Percentiles rank a stretch among this genome's conserved stretches.
Evolutionary conservation across 768 basidiomycete species (phyloP).

Genomic region (Pluteus cervinus): DNA sequence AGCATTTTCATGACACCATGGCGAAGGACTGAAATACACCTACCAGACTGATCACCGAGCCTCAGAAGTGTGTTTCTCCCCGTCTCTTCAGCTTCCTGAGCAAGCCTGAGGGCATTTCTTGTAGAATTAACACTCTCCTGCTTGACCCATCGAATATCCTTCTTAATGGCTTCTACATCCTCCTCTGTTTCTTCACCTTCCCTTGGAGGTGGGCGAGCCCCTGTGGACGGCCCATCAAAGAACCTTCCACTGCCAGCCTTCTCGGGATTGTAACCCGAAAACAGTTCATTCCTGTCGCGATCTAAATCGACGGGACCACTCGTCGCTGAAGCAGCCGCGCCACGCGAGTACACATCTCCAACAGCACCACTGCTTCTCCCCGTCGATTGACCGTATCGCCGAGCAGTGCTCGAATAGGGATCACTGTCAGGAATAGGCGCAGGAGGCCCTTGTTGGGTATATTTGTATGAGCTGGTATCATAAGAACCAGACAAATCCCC

Average conservation of each 20-base stretch:
- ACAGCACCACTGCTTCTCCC: no score
- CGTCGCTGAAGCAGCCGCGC: no score
- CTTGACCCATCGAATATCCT: slow-evolving; percentile 82
- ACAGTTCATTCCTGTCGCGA: slow-evolving; percentile 65
- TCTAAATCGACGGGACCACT: no score
- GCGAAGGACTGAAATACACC: slow-evolving; percentile 14
- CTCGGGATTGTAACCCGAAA: slow-evolving; percentile 65
- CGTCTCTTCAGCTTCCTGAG: slow-evolving; percentile 95
- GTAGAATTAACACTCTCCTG: slow-evolving; percentile 89
- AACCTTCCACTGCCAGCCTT: slow-evolving; percentile 59
- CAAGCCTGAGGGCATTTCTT: slow-evolving; percentile 87
- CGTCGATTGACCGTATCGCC: slow-evolving; percentile 41
- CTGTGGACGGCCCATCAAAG: slow-evolving; percentile 53
- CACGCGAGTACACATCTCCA: slow-evolving; percentile 64
- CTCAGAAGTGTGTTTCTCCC: slow-evolving; percentile 77
- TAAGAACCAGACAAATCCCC: slow-evolving; percentile 37
- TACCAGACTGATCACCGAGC: slow-evolving; percentile 92
- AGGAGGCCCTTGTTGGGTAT: slow-evolving; percentile 6
- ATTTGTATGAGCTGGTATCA: slow-evolving; percentile 16
- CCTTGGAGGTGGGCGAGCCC: slow-evolving; percentile 52
- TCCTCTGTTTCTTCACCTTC: slow-evolving; percentile 81
- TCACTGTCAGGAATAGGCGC: slow-evolving; percentile 9
- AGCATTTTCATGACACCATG: not conserved
- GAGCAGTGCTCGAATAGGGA: slow-evolving; percentile 10
- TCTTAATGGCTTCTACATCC: slow-evolving; percentile 92